Evolutionary conservation across 257 asterid species (phyloP).

Genomic region (Fraxinus excelsior): DNA sequence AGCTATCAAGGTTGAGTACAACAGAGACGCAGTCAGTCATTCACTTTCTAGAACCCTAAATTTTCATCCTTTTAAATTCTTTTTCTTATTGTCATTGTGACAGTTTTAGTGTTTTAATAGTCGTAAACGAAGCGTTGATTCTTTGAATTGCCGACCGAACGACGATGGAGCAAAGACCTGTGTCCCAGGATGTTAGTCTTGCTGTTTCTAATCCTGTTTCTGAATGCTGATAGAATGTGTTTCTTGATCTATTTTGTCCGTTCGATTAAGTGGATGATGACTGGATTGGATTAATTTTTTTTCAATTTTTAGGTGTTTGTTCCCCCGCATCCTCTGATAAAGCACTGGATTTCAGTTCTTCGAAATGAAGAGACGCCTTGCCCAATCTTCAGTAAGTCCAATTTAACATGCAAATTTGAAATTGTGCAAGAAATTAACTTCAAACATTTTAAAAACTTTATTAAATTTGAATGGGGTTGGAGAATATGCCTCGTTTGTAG

Average conservation of each 20-base stretch:
- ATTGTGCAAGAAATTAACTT: neutral
- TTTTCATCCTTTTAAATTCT: neutral
- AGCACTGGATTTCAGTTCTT: conserved; percentile 97
- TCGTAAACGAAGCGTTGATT: conserved; percentile 37
- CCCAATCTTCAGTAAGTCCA: conserved; percentile 72
- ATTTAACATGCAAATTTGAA: neutral
- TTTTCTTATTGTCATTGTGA: neutral
- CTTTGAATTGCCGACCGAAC: conserved; percentile 42
- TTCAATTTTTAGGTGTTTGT: conserved; percentile 65
- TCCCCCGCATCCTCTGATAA: conserved; percentile 92
- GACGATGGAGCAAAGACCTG: conserved; percentile 46
- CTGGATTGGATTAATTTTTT: neutral
- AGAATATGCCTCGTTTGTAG: neutral
- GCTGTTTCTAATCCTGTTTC: neutral
- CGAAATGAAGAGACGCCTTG: conserved; percentile 88
- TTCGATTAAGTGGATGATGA: neutral
- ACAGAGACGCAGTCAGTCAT: neutral
- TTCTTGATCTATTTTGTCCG: neutral
- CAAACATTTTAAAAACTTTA: neutral
- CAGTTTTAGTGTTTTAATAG: conserved; percentile 32
- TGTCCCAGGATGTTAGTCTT: conserved; percentile 58
- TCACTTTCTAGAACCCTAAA: neutral
- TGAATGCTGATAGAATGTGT: neutral
- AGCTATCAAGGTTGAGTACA: too few relatives aligned
- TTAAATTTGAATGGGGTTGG: neutral